Percentiles rank a stretch among this genome's conserved stretches.
Conservation (phyloP, 495 filamentous ascomycete genomes). For the Jackrogersella minutella region DNA sequence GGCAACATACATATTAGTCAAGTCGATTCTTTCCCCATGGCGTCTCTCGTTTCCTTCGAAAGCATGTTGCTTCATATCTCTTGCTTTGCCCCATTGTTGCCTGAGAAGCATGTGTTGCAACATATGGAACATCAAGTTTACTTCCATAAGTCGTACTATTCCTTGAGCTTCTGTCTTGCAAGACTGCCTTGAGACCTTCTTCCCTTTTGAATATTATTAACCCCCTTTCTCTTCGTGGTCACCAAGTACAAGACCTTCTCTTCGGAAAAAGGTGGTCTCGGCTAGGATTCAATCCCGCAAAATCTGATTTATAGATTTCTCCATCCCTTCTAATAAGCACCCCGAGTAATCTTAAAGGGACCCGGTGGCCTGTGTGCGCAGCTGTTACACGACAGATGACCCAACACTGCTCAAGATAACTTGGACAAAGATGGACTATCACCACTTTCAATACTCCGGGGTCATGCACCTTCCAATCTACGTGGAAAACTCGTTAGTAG, state of each 20-base stretch:
- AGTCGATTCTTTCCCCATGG: constrained; percentile 35
- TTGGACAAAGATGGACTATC: constrained; percentile 30
- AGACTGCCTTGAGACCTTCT: constrained; percentile 16
- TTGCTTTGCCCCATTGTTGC: constrained; percentile 37
- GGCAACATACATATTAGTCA: constrained; percentile 40
- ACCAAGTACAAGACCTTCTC: constrained; percentile 5
- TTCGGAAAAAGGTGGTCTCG: constrained; percentile 18
- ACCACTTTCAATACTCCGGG: constrained; percentile 19
- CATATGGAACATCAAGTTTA: constrained; percentile 25
- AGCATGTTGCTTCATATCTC: constrained; percentile 37
- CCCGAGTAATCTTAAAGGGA: neutral
- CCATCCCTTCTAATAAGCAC: neutral
- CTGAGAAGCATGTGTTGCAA: constrained; percentile 22
- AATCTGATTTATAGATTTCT: constrained; percentile 3
- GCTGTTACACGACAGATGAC: neutral
- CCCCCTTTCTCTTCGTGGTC: constrained; percentile 15
- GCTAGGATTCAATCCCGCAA: constrained; percentile 10
- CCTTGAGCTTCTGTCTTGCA: constrained; percentile 8
- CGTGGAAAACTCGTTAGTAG: constrained; percentile 14
- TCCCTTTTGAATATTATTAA: constrained; percentile 20
- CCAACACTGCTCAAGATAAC: neutral
- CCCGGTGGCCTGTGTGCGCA: neutral
- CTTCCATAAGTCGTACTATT: constrained; percentile 27
- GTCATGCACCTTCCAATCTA: constrained; percentile 20
- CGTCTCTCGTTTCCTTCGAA: constrained; percentile 25